phyloP scores from a whole-genome alignment of 2,329 filamentous ascomycete species.

The Arthrobotrys sinensis region DNA sequence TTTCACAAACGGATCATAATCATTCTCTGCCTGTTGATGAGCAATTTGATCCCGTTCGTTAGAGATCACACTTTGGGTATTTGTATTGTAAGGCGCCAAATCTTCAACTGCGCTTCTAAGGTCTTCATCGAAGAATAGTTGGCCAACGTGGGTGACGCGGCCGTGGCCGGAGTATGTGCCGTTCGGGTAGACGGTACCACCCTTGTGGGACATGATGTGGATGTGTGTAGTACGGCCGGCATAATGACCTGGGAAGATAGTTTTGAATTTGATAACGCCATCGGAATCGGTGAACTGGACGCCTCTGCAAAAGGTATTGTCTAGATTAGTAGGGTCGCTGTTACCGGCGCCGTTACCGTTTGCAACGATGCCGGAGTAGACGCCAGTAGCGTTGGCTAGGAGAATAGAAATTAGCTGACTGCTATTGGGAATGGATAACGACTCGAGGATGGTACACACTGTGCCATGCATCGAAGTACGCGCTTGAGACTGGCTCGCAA shows the following conservation, averaged over 20 bases:
- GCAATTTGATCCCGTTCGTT: slow-evolving; percentile 73
- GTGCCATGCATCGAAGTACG: slow-evolving; percentile 73
- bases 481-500: slow-evolving; percentile 71
- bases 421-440: background rate
- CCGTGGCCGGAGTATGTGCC: slow-evolving; percentile 72
- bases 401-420: slow-evolving; percentile 38
- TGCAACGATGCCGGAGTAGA: slow-evolving; percentile 70
- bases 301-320: slow-evolving; percentile 69
- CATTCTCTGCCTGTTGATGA: slow-evolving; percentile 70
- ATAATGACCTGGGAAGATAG: slow-evolving; percentile 70
- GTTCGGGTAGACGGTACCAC: slow-evolving; percentile 67
- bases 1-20: slow-evolving; percentile 74
- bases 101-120: slow-evolving; percentile 72
- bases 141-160: slow-evolving; percentile 74
- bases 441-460: slow-evolving; percentile 64
- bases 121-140: slow-evolving; percentile 77
- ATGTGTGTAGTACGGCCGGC: slow-evolving; percentile 70
- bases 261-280: slow-evolving; percentile 69
- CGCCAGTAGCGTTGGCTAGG: slow-evolving; percentile 69
- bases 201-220: slow-evolving; percentile 70
- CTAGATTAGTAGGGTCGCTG: slow-evolving; percentile 62
- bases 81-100: slow-evolving; percentile 70
- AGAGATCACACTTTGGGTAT: slow-evolving; percentile 70
- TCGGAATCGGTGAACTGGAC: slow-evolving; percentile 68
- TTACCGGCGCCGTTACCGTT: slow-evolving; percentile 69